Percentiles rank a stretch among this genome's conserved stretches.
Conservation (phyloP, 371 early-diverging fungal species). For the Lichtheimia hyalospora region DNA sequence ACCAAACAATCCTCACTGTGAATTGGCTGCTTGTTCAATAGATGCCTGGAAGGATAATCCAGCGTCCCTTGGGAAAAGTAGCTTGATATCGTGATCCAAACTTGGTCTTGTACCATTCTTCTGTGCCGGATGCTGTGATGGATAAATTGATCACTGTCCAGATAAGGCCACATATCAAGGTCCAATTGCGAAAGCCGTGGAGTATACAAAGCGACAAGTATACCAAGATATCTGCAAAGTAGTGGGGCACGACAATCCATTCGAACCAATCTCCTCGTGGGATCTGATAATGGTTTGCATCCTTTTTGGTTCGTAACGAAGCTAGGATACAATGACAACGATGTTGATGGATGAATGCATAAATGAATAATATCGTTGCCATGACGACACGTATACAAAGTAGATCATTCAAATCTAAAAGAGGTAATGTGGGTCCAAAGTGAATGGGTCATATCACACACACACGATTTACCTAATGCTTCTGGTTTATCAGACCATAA, state of each 20-base stretch:
- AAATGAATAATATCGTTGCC: slow-evolving; percentile 33
- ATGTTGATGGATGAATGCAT: slow-evolving; percentile 66
- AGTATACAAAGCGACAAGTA: slow-evolving; percentile 54
- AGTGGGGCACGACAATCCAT: slow-evolving; percentile 68
- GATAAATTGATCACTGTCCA: slow-evolving; percentile 67
- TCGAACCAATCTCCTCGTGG: slow-evolving; percentile 77
- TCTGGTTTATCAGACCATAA: slow-evolving; percentile 9
- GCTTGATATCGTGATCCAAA: slow-evolving; percentile 44
- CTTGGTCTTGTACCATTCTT: slow-evolving; percentile 57
- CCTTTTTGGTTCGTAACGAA: slow-evolving; percentile 39
- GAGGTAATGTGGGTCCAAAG: neutral
- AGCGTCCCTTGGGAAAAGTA: slow-evolving; percentile 35
- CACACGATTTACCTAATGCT: too few species aligned
- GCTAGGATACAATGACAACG: slow-evolving; percentile 67
- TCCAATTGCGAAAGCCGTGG: slow-evolving; percentile 26
- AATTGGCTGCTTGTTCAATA: slow-evolving; percentile 21
- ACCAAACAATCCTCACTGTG: too few species aligned
- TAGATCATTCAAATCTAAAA: neutral
- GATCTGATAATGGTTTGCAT: slow-evolving; percentile 40
- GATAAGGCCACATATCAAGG: slow-evolving; percentile 39
- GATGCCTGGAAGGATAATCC: slow-evolving; percentile 42
- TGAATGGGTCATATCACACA: too few species aligned
- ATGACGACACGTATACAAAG: neutral
- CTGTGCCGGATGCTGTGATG: slow-evolving; percentile 63
- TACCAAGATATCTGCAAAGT: slow-evolving; percentile 73